A percentile compares a stretch with the other conserved stretches of the same genome.
phyloP scores from a whole-genome alignment of 306 rosid genomes.

The Fragaria nilgerrensis region DNA sequence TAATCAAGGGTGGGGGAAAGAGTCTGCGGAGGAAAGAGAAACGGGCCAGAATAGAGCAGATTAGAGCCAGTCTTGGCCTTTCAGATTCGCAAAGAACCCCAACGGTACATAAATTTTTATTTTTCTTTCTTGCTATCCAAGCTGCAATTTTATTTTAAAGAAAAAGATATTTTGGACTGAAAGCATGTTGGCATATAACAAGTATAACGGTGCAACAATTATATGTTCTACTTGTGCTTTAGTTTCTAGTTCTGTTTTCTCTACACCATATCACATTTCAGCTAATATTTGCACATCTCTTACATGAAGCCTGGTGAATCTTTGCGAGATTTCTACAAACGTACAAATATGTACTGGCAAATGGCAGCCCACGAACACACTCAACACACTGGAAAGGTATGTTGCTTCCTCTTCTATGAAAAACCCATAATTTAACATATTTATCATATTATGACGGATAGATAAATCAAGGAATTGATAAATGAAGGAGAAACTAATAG shows the following conservation, averaged over 20 bases:
- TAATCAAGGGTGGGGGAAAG: constrained; percentile 77
- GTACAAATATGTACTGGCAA: constrained; percentile 98
- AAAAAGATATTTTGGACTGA: background rate
- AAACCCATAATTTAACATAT: background rate
- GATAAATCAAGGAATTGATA: background rate
- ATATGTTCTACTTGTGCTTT: constrained; percentile 1
- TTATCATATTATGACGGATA: background rate
- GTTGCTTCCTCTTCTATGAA: constrained; percentile 5
- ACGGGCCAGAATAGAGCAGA: constrained; percentile 90
- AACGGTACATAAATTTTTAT: constrained; percentile 32
- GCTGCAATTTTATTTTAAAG: background rate
- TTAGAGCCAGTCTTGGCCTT: constrained; percentile 97
- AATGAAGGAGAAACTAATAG: background rate
- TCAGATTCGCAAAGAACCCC: constrained; percentile 98
- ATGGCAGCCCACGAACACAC: constrained; percentile 99
- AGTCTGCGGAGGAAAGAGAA: constrained; percentile 87
- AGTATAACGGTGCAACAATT: too few relatives aligned
- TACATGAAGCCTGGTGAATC: constrained; percentile 75
- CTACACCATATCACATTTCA: constrained; percentile 20
- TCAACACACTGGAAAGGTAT: constrained; percentile 95
- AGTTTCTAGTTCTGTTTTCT: constrained; percentile 12
- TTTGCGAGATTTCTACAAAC: constrained; percentile 80
- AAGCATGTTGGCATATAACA: background rate
- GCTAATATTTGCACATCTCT: constrained; percentile 36
- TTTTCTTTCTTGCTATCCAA: background rate